Base-by-base conservation (phyloP, 331 rosid species). In the Dryas integrifolia region DNA sequence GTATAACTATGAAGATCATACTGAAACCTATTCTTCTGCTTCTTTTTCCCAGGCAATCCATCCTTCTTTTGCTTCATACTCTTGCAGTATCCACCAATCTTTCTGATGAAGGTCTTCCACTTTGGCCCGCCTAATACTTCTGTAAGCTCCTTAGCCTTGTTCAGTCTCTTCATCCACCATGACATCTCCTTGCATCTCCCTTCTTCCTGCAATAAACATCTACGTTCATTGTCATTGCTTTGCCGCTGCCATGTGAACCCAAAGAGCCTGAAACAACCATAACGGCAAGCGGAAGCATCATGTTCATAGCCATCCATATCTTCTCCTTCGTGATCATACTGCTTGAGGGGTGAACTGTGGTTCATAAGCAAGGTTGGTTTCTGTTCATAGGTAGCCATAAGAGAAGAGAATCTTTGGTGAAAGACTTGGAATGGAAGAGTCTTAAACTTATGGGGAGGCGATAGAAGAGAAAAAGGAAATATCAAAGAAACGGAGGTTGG, bases 1-100 rank as follows among this genome's bases (percentile, higher is more conserved):
- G 91, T 91, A 73, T 92, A 92, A 77, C 87, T 87, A 1, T 80
- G 86, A 46, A 85, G 80, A 73, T 92, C 95, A 35, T 90, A 92
- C 51, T 73, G 89, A 50, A 85, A 86, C 76, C 79, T 82, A 48
- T 45, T 80, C 46, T 72, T 79, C 14, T 66, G 76, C 75, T 77
- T 76, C 62, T 67, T 81, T 3, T 78, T 84, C 70, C 77, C 77
- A 26, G 35, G 9, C n/a, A 51, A 38, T 2, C 35, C 3, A 3
- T 35, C n/a, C 18, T 38, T 50, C 57, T 35, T 68, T 53, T 48
- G 52, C 51, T 53, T 67, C 66, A 3, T 24, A 18, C 69, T 48
- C 18, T 79, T 72, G 57, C 64, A 60, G 46, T 49, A 78, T 7
- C 83, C 89, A 38, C 93, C 82, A 12, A 87, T 62, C 60, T 86